Conservation (phyloP, 1,284 basidiomycete species). For the Ustilago cynodontis region DNA sequence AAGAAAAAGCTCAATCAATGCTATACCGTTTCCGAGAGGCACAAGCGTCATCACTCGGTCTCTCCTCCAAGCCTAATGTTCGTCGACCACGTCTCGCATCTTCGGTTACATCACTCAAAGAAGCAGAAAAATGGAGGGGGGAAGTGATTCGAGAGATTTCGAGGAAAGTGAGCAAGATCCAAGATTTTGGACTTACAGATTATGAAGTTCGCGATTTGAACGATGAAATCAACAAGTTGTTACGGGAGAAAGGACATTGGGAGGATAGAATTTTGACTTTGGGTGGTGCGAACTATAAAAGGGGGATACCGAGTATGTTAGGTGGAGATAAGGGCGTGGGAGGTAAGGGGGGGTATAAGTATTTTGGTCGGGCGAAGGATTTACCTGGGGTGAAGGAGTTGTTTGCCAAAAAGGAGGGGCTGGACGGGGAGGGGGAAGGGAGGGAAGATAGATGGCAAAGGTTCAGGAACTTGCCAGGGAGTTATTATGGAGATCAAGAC, state of each 20-base stretch:
- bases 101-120: slow-evolving; percentile 87
- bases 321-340: slow-evolving; percentile 85
- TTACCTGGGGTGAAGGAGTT: slow-evolving; percentile 94
- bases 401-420: slow-evolving; percentile 79
- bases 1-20: slow-evolving; percentile 78
- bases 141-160: slow-evolving; percentile 94
- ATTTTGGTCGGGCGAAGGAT: slow-evolving; percentile 96
- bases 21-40: slow-evolving; percentile 97
- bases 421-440: slow-evolving; percentile 84
- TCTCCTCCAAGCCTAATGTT: slow-evolving; percentile 79
- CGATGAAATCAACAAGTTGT: slow-evolving; percentile 95
- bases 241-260: slow-evolving; percentile 96
- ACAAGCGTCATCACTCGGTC: slow-evolving; percentile 92
- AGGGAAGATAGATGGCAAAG: slow-evolving; percentile 82
- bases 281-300: slow-evolving; percentile 94
- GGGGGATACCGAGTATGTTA: slow-evolving; percentile 88
- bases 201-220: slow-evolving; percentile 96
- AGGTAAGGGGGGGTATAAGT: slow-evolving; percentile 96
- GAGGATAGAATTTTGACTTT: slow-evolving; percentile 95
- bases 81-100: slow-evolving; percentile 89
- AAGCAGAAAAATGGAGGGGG: slow-evolving; percentile 94
- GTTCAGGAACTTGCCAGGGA: slow-evolving; percentile 86
- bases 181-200: slow-evolving; percentile 91
- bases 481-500: slow-evolving; percentile 92
- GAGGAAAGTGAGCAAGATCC: slow-evolving; percentile 96